Evolutionary conservation across 2,329 filamentous ascomycete species (phyloP), one percentile per base, ranked within the genome.

Genomic region (Aspergillus novofumigatus): DNA sequence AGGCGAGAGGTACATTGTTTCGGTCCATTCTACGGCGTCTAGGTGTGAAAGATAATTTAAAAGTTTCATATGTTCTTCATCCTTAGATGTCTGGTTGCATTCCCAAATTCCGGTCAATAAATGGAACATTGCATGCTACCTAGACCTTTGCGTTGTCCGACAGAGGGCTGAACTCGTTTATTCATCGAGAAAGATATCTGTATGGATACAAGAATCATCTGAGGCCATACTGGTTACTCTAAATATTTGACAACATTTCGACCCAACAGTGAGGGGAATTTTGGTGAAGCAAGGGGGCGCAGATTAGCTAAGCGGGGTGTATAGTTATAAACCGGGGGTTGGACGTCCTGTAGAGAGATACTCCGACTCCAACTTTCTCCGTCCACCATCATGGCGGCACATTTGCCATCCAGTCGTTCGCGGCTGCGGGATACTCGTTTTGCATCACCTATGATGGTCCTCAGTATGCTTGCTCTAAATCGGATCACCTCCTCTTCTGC

Each of bases 11-110:
- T 52, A 65, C 61, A 62, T 69, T 62, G 60, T 65, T 62, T 69
- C 66, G 68, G 63, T 69, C 65, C 51, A 28, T 65, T 62, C 60
- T 64, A 63, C 62, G 70, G 70, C 69, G 70, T 72, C 69, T 64
- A 47, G 65, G 69, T 66, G 59, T 63, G 62, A 53, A 58, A 54
- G 54, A 61, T 61, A 57, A 58, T 60, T 59, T 58, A 63, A 63
- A 63, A 57, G 57, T 54, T 23, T 42, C 21, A 23, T 50, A 20
- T 28, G 20, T 28, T 25, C 8, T 38, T 26, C 11, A 5, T 25
- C 7, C 8, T 20, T 48, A 6, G n/a, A 48, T 29, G 10, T 29
- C 9, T 32, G 29, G 29, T 11, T 38, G 5, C 17, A n/a, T 17
- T 38, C 32, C 32, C 5, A 38, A 32, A 7, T 38, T 17, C 1